phyloP scores from a whole-genome alignment of 306 rosid genomes.

The Fragaria nilgerrensis region DNA sequence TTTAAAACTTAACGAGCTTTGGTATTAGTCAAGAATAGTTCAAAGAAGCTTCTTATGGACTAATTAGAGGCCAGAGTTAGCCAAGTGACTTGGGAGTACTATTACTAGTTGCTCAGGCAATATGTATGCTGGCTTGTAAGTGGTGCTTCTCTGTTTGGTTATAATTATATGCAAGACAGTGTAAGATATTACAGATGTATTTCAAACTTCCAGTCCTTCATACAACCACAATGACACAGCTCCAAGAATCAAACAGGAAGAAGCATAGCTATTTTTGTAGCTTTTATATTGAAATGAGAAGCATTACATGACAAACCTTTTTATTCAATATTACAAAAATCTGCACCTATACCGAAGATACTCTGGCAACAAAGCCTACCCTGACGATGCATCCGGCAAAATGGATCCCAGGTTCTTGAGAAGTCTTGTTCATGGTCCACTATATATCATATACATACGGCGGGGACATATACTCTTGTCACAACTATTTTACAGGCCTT shows the following conservation, averaged over 20 bases:
- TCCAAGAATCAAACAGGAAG: not conserved
- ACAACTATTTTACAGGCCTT: not conserved
- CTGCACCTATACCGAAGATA: not conserved
- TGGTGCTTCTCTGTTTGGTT: not conserved
- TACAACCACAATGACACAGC: not conserved
- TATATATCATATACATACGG: not conserved
- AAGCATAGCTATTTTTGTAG: not conserved
- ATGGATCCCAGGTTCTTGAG: not conserved
- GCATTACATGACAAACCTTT: conserved; percentile 8
- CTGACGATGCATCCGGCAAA: not conserved
- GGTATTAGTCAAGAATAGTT: no score
- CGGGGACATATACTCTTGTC: not conserved
- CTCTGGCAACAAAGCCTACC: not conserved
- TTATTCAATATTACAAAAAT: not conserved
- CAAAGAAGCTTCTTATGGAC: no score
- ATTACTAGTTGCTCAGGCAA: not conserved
- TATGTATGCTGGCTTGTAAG: not conserved
- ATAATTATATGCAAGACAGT: not conserved
- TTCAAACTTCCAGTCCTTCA: not conserved
- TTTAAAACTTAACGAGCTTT: not conserved
- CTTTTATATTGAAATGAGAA: not conserved
- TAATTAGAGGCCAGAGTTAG: no score
- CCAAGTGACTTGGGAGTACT: not conserved
- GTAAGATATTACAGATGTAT: not conserved
- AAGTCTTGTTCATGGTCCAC: not conserved